A percentile compares a stretch with the other conserved stretches of the same genome.
These are phyloP conservation scores for Primulina eburnea DNA, from an alignment of 257 asterid species.

Conservation along the genomic window DNA sequence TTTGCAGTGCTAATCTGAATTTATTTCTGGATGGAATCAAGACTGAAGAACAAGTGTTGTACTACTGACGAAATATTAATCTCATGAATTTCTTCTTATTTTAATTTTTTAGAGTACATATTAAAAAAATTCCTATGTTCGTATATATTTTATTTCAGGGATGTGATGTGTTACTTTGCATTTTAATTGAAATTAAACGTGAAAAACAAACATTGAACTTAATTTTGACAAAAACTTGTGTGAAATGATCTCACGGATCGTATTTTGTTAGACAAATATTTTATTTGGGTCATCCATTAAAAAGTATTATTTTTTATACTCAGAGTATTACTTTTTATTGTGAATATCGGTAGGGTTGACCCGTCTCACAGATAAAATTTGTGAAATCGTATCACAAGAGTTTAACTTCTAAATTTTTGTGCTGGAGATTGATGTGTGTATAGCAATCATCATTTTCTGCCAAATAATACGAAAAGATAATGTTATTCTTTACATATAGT, in stretches of 20 bases:
- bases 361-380: too few species aligned
- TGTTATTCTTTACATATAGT: not conserved
- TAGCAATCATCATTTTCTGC: not conserved
- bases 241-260: too few species aligned
- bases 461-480: not conserved
- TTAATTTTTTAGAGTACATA: constrained; percentile 22
- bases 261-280: too few species aligned
- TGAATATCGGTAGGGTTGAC: too few species aligned
- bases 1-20: constrained; percentile 27
- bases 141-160: constrained; percentile 18
- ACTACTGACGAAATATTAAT: constrained; percentile 20
- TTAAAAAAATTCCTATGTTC: constrained; percentile 11
- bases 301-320: too few species aligned
- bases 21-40: constrained; percentile 51
- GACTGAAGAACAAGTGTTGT: constrained; percentile 41
- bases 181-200: constrained; percentile 24
- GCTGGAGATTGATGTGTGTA: not conserved
- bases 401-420: constrained; percentile 30
- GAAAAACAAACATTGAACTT: constrained; percentile 13
- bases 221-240: too few species aligned
- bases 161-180: constrained; percentile 19
- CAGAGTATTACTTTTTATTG: too few species aligned
- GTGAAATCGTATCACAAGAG: too few species aligned
- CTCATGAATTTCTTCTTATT: constrained; percentile 6
- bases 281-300: too few species aligned